A percentile compares a stretch with the other conserved stretches of the same genome.
These are phyloP conservation scores for Silybum marianum DNA, from an alignment of 129 eudicot species.

Conservation along the genomic window DNA sequence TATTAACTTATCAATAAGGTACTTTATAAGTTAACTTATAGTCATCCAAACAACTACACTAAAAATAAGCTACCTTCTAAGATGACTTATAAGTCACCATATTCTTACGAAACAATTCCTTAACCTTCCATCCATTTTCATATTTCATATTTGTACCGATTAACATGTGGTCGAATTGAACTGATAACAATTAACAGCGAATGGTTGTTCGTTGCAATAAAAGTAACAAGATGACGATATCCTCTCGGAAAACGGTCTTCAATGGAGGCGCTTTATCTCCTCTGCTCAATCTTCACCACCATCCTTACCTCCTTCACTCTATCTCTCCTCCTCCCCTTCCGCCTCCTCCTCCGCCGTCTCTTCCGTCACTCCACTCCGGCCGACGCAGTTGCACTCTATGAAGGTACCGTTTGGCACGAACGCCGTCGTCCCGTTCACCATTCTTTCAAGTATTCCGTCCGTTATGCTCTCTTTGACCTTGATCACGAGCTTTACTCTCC, in stretches of 20 bases:
- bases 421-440: slow-evolving; percentile 97
- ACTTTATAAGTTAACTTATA: no score
- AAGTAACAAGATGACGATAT: not conserved
- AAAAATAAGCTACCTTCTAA: no score
- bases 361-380: slow-evolving; percentile 36
- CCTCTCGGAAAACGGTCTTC: not conserved
- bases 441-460: slow-evolving; percentile 71
- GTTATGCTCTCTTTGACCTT: slow-evolving; percentile 85
- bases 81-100: no score
- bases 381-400: slow-evolving; percentile 46
- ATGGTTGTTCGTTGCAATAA: not conserved
- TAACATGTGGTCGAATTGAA: no score
- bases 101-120: no score
- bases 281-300: slow-evolving; percentile 64
- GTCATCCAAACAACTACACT: no score
- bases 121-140: no score
- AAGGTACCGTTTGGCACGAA: slow-evolving; percentile 97
- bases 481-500: slow-evolving; percentile 48
- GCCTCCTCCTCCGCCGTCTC: slow-evolving; percentile 56
- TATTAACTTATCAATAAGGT: no score
- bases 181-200: no score
- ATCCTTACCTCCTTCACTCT: slow-evolving; percentile 42
- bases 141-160: no score
- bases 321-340: slow-evolving; percentile 50
- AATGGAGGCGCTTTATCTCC: slow-evolving; percentile 77